These are phyloP conservation scores for Apophysomyces variabilis DNA, from an alignment of 371 early-diverging fungal genomes.

Conservation along the genomic window DNA sequence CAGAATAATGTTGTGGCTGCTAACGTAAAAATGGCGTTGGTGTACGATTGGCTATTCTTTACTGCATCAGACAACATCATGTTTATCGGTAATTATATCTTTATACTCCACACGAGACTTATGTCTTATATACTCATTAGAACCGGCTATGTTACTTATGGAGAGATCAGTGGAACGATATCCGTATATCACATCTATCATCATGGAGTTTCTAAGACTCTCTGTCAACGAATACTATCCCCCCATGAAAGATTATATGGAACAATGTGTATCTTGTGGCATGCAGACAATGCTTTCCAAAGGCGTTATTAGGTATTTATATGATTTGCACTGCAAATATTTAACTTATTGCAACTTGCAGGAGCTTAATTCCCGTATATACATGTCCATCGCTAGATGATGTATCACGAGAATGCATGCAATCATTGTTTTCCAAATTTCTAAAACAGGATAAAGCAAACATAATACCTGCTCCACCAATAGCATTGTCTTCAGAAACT, in stretches of 20 bases:
- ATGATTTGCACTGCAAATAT: neutral
- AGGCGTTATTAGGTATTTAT: slow-evolving; percentile 64
- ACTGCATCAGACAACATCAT: slow-evolving; percentile 72
- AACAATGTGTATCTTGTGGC: slow-evolving; percentile 54
- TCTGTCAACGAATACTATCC: slow-evolving; percentile 66
- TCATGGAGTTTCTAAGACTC: slow-evolving; percentile 68
- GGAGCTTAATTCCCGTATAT: slow-evolving; percentile 41
- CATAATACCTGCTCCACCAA: slow-evolving; percentile 19
- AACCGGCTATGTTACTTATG: slow-evolving; percentile 77
- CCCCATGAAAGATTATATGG: slow-evolving; percentile 54
- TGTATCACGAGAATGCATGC: slow-evolving; percentile 31
- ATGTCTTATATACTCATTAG: slow-evolving; percentile 28
- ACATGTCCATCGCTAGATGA: slow-evolving; percentile 36
- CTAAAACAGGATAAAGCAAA: slow-evolving; percentile 14
- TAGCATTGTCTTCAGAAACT: neutral
- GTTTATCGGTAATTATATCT: slow-evolving; percentile 59
- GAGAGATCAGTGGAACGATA: slow-evolving; percentile 71
- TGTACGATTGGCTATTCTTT: slow-evolving; percentile 85
- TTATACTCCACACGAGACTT: neutral
- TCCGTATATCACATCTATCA: slow-evolving; percentile 63
- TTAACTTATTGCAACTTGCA: slow-evolving; percentile 5
- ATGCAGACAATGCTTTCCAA: slow-evolving; percentile 65
- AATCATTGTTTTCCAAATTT: slow-evolving; percentile 35
- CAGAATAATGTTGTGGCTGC: slow-evolving; percentile 60
- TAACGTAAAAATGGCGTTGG: slow-evolving; percentile 73